Evolutionary conservation across 2,329 filamentous ascomycete species (phyloP), one percentile per base, ranked within the genome.

Genomic region (Cadophora sp.): DNA sequence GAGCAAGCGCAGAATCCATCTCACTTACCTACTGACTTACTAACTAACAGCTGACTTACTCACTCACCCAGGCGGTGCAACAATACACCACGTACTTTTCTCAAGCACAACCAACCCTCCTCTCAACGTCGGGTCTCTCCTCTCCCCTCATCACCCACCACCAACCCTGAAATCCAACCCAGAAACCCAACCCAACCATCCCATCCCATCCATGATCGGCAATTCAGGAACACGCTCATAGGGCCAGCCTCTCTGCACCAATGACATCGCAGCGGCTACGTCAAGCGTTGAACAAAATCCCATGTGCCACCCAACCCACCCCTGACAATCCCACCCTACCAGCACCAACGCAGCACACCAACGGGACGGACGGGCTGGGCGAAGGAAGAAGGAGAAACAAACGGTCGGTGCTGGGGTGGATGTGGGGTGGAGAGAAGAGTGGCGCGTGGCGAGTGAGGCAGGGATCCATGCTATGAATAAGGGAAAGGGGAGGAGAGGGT

Each of bases 211-310:
- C 14, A 45, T 6, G 53, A 56, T 56, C 56, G 56, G 56, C 56
- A 59, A 43, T 45, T 59, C 56, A 59, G 36, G 56, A 43, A 59
- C 56, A 59, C 41, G n/a, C 56, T 59, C 56, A 59, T 59, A 59
- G 56, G 56, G 56, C 56, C 56, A 59, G 41, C 20, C 16, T n/a
- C 43, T 43, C 36, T 59, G 11, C 22, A 45, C 56, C 56, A 59
- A 59, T 59, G n/a, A 16, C 20, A 45, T 45, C 14, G 22, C 11
- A 56, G 53, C 53, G 56, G 56, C 56, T 59, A 59, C 56, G 56
- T 59, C 56, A 59, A 43, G 56, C 55, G 39, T 59, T 4, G 22
- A 13, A 20, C 4, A 16, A 20, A 18, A 33, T 39, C 18, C 56
- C 56, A 47, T 59, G 56, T 59, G 56, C 56, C n/a, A 18, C 18